Evolutionary conservation across 768 basidiomycete genomes (phyloP).

Genomic region (Podaxis sp.): DNA sequence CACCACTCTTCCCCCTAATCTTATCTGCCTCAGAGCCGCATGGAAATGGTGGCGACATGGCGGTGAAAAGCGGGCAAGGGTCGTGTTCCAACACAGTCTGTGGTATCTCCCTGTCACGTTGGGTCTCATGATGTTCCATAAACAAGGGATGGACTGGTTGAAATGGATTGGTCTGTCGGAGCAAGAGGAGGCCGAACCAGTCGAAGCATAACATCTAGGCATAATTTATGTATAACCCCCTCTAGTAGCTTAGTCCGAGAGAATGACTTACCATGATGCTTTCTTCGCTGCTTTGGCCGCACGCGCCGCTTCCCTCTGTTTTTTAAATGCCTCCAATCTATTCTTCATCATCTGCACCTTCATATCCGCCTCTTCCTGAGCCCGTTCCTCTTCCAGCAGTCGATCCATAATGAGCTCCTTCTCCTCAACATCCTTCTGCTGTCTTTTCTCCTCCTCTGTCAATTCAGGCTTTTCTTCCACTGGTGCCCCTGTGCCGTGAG

Average conservation of each 20-base stretch:
- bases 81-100: constrained; percentile 73
- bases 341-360: constrained; percentile 63
- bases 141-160: constrained; percentile 78
- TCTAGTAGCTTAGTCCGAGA: not conserved
- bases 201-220: constrained; percentile 4
- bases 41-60: constrained; percentile 70
- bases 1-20: constrained; percentile 73
- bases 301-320: constrained; percentile 29
- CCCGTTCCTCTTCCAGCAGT: constrained; percentile 76
- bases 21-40: constrained; percentile 61
- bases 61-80: constrained; percentile 73
- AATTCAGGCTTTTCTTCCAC: constrained; percentile 26
- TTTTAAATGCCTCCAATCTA: constrained; percentile 53
- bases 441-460: constrained; percentile 40
- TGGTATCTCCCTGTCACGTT: constrained; percentile 91
- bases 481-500: constrained; percentile 24
- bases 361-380: constrained; percentile 85
- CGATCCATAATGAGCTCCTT: constrained; percentile 84
- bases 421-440: constrained; percentile 63
- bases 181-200: constrained; percentile 13
- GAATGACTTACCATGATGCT: constrained; percentile 1
- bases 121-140: constrained; percentile 93
- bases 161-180: constrained; percentile 49
- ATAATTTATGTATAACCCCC: not conserved
- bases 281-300: constrained; percentile 6